Conservation (phyloP, 352 stramenopile genomes). For the Phytophthora melonis region DNA sequence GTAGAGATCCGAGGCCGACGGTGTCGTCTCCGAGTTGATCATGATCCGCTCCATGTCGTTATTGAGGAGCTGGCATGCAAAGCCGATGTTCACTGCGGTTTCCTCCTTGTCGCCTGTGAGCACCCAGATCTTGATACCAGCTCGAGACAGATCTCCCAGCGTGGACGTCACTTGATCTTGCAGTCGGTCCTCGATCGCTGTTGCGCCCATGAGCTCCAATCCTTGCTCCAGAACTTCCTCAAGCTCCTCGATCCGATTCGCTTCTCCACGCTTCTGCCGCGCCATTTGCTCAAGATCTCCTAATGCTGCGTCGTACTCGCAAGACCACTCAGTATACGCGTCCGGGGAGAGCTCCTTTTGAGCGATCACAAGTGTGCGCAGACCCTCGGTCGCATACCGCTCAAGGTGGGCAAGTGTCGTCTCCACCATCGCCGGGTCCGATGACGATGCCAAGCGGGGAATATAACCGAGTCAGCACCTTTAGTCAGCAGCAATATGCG, state of each 20-base stretch:
- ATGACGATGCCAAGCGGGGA: slow-evolving; percentile 51
- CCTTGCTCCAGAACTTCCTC: slow-evolving; percentile 82
- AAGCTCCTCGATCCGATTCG: slow-evolving; percentile 83
- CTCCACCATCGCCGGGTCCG: slow-evolving; percentile 48
- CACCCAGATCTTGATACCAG: slow-evolving; percentile 89
- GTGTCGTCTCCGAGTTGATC: slow-evolving; percentile 75
- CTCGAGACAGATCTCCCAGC: slow-evolving; percentile 75
- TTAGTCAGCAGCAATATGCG: slow-evolving; percentile 84
- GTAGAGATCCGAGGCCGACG: slow-evolving; percentile 64
- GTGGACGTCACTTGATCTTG: slow-evolving; percentile 82
- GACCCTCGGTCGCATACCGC: slow-evolving; percentile 84
- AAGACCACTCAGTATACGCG: slow-evolving; percentile 77
- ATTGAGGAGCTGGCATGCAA: slow-evolving; percentile 95
- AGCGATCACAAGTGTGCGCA: slow-evolving; percentile 91
- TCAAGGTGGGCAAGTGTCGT: slow-evolving; percentile 84
- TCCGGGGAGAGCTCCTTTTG: slow-evolving; percentile 78
- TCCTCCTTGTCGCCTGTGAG: slow-evolving; percentile 94
- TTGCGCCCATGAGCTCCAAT: slow-evolving; percentile 79
- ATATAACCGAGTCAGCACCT: slow-evolving; percentile 87
- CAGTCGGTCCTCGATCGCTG: slow-evolving; percentile 84
- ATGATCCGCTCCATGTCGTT: slow-evolving; percentile 95
- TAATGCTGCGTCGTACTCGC: slow-evolving; percentile 77
- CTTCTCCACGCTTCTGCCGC: slow-evolving; percentile 61
- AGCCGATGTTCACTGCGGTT: slow-evolving; percentile 98
- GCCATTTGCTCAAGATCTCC: slow-evolving; percentile 77